Evolutionary conservation across 805 yeast species (phyloP), one percentile per base, ranked within the genome.

Genomic region (Metschnikowia gelsemii): DNA sequence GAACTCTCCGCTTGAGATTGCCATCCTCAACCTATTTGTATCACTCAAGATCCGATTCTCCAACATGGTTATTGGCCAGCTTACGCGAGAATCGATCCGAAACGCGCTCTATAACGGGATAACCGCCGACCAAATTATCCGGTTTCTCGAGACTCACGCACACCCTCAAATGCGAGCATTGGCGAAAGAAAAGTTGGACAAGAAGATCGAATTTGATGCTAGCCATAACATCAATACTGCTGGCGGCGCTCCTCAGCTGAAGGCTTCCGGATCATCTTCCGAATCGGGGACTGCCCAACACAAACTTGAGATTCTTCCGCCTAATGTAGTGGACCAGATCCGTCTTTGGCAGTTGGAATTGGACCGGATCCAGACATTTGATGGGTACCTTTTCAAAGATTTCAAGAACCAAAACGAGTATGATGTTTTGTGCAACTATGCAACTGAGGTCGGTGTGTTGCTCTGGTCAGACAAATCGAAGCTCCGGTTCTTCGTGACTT

Each of bases 321-420:
- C 98, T 0, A 93, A 96, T 0, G 96, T 93, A n/a, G 86, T 87
- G 1, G 99, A 93, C 63, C 99, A 93, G 61, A 87, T 93, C 53
- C 83, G 82, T 58, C 72, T 93, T 39, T 93, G 99, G 99, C 98
- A 93, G 67, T 70, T 93, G 46, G 99, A 93, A 60, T 65, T 90
- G 66, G 98, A 93, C 61, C 78, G 99, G 64, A 87, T 93, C 50
- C 82, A 85, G 52, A 78, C 93, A 1, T 85, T 80, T 37, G 87
- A 82, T 21, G 99, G 99, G 0, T 89, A 83, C 45, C 63, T 93
- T 33, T 93, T 87, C 66, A 83, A 87, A 43, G 96, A 91, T 54
- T 93, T 93, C 61, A 72, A 82, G 18, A 83, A 73, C 45, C 84
- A 77, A 40, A 76, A 79, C 46, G 98, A 93, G 61, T 93, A 78